phyloP scores from a whole-genome alignment of 164 flowering plant species.

The Tinospora cordifolia region DNA sequence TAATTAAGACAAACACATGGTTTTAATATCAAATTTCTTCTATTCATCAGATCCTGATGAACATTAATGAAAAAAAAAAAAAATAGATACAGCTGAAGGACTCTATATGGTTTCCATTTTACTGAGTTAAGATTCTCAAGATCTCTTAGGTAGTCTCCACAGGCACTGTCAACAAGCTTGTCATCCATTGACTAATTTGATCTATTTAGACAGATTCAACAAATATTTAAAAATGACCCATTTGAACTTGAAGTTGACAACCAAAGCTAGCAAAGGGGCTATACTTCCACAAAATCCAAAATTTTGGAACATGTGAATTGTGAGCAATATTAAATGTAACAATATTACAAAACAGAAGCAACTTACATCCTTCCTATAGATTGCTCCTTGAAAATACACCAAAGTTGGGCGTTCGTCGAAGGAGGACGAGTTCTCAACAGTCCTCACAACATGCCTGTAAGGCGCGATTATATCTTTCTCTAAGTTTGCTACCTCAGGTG shows the following conservation, averaged over 20 bases:
- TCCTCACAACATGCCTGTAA: slow-evolving; percentile 65
- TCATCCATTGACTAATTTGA: neutral
- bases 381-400: slow-evolving; percentile 80
- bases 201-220: neutral
- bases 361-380: slow-evolving; percentile 92
- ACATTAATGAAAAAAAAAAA: neutral
- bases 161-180: neutral
- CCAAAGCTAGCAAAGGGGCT: neutral
- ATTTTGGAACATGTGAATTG: neutral
- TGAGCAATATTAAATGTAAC: neutral
- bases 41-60: neutral
- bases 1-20: neutral
- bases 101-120: neutral
- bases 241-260: neutral
- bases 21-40: neutral
- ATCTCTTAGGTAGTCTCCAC: neutral
- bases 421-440: slow-evolving; percentile 33
- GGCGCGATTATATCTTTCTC: slow-evolving; percentile 87
- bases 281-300: neutral
- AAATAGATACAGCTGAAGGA: neutral
- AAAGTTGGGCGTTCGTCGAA: slow-evolving; percentile 50
- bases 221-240: neutral
- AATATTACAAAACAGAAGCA: neutral
- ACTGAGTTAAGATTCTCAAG: neutral
- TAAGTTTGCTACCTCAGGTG: slow-evolving; percentile 52